Evolutionary conservation across 2,329 filamentous ascomycete genomes (phyloP).

Genomic region (Diaporthe helianthi): DNA sequence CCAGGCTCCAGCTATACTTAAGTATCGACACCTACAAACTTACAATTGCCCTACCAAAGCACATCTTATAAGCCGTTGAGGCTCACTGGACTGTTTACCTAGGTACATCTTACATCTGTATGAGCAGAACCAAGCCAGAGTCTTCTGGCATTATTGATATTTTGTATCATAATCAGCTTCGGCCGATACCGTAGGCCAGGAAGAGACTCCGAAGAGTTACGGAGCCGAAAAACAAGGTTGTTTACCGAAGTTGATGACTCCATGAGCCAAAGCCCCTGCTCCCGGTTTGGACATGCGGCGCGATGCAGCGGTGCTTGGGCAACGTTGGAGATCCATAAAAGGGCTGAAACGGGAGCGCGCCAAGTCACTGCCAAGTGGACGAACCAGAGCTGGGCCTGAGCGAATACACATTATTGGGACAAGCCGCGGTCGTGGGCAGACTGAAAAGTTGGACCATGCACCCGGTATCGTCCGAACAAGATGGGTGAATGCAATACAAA

Average conservation of each 20-base stretch:
- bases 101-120: no score
- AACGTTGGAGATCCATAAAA: background rate
- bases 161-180: background rate
- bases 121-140: no score
- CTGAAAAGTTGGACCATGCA: background rate
- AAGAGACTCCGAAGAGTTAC: no score
- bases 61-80: no score
- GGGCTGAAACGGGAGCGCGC: constrained; percentile 5
- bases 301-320: background rate
- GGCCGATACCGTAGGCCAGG: background rate
- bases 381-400: background rate
- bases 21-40: no score
- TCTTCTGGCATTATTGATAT: no score
- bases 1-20: no score
- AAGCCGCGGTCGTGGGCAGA: background rate
- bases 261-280: background rate
- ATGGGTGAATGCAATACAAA: background rate
- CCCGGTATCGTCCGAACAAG: constrained; percentile 4
- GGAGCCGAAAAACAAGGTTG: background rate
- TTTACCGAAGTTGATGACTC: background rate
- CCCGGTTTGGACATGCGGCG: background rate
- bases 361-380: background rate
- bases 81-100: no score
- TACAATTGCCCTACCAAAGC: no score
- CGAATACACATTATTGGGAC: background rate